Conservation (phyloP, 2,329 filamentous ascomycete genomes). For the Calonectria leucothoes region DNA sequence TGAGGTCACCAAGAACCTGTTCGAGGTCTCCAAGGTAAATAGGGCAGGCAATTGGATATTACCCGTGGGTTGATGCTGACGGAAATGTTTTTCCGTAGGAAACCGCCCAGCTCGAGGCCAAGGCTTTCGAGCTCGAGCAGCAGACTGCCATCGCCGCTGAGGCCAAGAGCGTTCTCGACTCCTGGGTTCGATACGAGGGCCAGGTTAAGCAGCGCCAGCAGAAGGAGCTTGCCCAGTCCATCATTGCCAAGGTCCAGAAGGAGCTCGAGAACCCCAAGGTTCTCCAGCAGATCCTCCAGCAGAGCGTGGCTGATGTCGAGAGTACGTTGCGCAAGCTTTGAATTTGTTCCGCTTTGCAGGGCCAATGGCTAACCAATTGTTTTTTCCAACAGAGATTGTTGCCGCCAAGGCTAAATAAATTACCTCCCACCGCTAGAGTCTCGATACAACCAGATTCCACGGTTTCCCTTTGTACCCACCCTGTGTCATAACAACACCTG, state of each 20-base stretch:
- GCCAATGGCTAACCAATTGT: conserved; percentile 46
- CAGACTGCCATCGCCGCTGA: conserved; percentile 90
- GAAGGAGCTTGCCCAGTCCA: conserved; percentile 89
- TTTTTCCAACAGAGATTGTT: conserved; percentile 67
- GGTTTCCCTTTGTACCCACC: conserved; percentile 64
- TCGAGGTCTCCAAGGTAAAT: conserved; percentile 95
- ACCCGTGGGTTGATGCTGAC: conserved; percentile 33
- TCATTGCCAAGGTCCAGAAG: conserved; percentile 99
- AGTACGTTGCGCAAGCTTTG: conserved; percentile 65
- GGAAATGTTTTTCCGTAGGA: conserved; percentile 68
- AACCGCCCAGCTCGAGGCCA: conserved; percentile 93
- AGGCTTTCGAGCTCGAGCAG: conserved; percentile 98
- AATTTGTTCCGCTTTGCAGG: background rate
- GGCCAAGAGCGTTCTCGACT: conserved; percentile 96
- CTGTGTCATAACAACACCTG: conserved; percentile 70
- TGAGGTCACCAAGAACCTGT: conserved; percentile 96
- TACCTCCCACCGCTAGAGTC: conserved; percentile 48
- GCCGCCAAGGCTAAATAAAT: conserved; percentile 73
- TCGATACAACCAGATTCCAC: conserved; percentile 48
- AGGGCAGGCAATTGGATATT: conserved; percentile 18
- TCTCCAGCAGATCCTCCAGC: conserved; percentile 96
- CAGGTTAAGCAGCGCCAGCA: conserved; percentile 99
- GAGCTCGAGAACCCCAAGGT: conserved; percentile 98
- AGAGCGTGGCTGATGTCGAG: conserved; percentile 96
- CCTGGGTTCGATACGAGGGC: conserved; percentile 97